Evolutionary conservation across 225 moss, liverwort and hornwort genomes (phyloP).

Genomic region (Asterella californica): DNA sequence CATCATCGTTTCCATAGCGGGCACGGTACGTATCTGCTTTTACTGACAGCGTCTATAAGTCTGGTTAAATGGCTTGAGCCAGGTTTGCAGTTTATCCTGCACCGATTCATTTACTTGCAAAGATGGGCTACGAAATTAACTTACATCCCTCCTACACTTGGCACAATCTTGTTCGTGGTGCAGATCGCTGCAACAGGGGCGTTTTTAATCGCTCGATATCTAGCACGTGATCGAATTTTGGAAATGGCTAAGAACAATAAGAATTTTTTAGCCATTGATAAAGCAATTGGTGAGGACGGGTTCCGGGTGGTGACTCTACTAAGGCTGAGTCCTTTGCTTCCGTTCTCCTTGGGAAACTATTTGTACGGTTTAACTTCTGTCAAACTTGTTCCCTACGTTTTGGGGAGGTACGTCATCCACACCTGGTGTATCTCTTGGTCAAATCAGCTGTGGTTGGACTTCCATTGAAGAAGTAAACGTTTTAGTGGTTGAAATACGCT

Average conservation of each 20-base stretch:
- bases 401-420: conserved; percentile 62
- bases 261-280: conserved; percentile 91
- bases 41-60: no score
- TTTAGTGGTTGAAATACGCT: background rate
- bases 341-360: conserved; percentile 92
- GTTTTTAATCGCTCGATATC: conserved; percentile 82
- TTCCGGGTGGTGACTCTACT: conserved; percentile 88
- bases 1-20: conserved; percentile 75
- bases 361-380: conserved; percentile 94
- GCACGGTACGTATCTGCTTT: conserved; percentile 57
- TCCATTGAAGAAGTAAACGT: background rate
- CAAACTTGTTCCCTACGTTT: conserved; percentile 72
- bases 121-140: background rate
- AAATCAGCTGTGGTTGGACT: background rate
- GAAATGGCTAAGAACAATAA: conserved; percentile 59
- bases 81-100: background rate
- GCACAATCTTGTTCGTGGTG: background rate
- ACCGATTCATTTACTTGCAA: background rate
- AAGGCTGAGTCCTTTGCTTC: conserved; percentile 89
- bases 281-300: conserved; percentile 91
- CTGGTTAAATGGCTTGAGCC: background rate
- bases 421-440: background rate
- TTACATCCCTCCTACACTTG: background rate
- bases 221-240: conserved; percentile 78
- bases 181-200: conserved; percentile 87